These are phyloP conservation scores for Rosa persica DNA, from an alignment of 306 rosid genomes.

Conservation along the genomic window DNA sequence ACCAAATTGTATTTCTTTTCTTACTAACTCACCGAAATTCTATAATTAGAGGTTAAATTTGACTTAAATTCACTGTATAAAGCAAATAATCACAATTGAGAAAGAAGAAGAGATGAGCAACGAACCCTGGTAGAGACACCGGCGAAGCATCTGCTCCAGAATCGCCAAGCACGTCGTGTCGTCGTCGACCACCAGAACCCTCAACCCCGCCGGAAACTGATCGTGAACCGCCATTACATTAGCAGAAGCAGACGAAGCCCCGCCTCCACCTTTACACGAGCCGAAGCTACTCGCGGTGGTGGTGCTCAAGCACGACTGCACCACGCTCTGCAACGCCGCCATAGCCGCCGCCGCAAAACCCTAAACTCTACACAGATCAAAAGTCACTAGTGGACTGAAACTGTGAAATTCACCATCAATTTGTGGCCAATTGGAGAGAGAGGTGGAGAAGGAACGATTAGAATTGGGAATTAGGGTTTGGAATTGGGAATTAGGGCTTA, in stretches of 20 bases:
- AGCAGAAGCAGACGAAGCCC: not conserved
- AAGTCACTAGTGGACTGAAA: not conserved
- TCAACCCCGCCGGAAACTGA: slow-evolving; percentile 45
- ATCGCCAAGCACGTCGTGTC: slow-evolving; percentile 39
- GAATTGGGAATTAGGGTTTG: not conserved
- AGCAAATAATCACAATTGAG: not conserved
- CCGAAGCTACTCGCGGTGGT: slow-evolving; percentile 24
- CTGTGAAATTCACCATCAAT: slow-evolving; percentile 7
- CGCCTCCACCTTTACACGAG: slow-evolving; percentile 26
- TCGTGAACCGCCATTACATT: slow-evolving; percentile 18
- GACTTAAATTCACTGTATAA: not conserved
- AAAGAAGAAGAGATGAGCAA: not conserved
- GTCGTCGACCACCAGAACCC: slow-evolving; percentile 60
- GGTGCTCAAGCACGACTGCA: slow-evolving; percentile 41
- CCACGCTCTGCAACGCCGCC: slow-evolving; percentile 53
- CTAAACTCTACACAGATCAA: not conserved
- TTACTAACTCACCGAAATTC: not conserved
- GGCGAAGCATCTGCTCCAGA: slow-evolving; percentile 39
- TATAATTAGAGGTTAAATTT: not conserved
- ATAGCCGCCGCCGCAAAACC: slow-evolving; percentile 16
- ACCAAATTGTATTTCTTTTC: not conserved
- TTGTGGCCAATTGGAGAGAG: slow-evolving; percentile 11
- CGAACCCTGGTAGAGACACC: slow-evolving; percentile 48
- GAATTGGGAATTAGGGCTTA: too few species aligned
- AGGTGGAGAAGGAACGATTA: slow-evolving; percentile 7